Conservation (phyloP, 2,329 filamentous ascomycete species). For the Daldinia sp. region DNA sequence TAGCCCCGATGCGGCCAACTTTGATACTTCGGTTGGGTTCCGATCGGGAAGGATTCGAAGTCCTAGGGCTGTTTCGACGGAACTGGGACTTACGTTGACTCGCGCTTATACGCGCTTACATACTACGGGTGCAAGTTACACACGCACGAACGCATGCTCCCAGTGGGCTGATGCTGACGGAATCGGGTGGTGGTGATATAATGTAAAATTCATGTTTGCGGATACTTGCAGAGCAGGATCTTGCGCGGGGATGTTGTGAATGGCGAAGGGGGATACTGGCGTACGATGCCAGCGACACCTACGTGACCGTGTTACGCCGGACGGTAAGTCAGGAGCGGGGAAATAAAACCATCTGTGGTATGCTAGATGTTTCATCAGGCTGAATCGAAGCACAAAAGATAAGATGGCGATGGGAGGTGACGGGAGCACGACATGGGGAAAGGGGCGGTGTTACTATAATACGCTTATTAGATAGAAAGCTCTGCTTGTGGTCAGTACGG, state of each 20-base stretch:
- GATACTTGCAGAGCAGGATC: conserved; percentile 20
- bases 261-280: conserved; percentile 7
- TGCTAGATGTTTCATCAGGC: not conserved
- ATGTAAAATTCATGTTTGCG: conserved; percentile 12
- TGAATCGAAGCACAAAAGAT: conserved; percentile 14
- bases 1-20: conserved; percentile 4
- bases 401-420: conserved; percentile 13
- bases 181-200: conserved; percentile 1
- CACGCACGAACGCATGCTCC: not conserved
- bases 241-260: conserved; percentile 11
- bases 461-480: conserved; percentile 7
- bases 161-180: conserved; percentile 30
- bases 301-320: conserved; percentile 6
- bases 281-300: not conserved
- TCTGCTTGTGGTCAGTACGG: not conserved
- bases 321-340: conserved; percentile 14
- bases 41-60: conserved; percentile 29
- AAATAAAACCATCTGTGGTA: not conserved
- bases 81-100: conserved; percentile 7
- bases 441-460: conserved; percentile 20
- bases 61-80: conserved; percentile 17
- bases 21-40: conserved; percentile 31
- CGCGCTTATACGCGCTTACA: conserved; percentile 15
- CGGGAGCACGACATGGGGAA: conserved; percentile 11
- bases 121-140: not conserved